Evolutionary conservation across 2,329 filamentous ascomycete genomes (phyloP), one percentile per base, ranked within the genome.

Genomic region (Fragosphaeria purpurea): DNA sequence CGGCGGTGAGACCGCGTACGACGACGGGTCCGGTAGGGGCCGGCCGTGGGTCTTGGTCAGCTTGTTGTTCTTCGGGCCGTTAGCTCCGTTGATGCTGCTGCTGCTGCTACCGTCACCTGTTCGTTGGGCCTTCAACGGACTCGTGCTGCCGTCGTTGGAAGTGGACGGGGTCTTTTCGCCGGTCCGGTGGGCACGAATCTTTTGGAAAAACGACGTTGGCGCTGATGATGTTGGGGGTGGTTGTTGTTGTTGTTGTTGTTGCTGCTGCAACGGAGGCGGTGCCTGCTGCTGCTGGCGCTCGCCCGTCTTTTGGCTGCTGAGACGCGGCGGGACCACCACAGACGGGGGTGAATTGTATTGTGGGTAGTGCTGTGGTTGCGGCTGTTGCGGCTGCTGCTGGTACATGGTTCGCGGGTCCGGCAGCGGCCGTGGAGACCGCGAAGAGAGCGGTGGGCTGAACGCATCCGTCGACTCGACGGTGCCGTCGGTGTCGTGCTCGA

Each of bases 1-100:
- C 12, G 33, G 35, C 1, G 35, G 44, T 0, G 47, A 5, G 3
- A 63, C 54, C 7, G 50, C 56, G 56, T 66, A 67, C n/a, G 62
- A 62, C 41, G 62, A 62, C 11, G 75, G 74, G 54, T 76, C 69
- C 6, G 76, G 76, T 4, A 81, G 72, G 4, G 78, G 77, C n/a
- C 79, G 74, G 30, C 50, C 46, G 56, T 67, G 67, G 32, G 64
- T 60, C 52, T 64, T 70, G 43, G 65, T 56, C 42, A 53, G 51
- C 50, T 62, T 61, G 47, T 54, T 60, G 50, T 22, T 22, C 22
- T 22, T 22, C 3, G 22, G 22, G 22, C 22, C 22, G 22, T 22
- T 22, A 22, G 22, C 22, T 22, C 22, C 22, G 3, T 22, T 22
- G n/a, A n/a, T n/a, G 22, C 22, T 22, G 22, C 22, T 22, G 22